A percentile compares a stretch with the other conserved stretches of the same genome.
Evolutionary conservation across 139 green algal genomes (phyloP).

Genomic region (Tetradesmus lagerheimii): DNA sequence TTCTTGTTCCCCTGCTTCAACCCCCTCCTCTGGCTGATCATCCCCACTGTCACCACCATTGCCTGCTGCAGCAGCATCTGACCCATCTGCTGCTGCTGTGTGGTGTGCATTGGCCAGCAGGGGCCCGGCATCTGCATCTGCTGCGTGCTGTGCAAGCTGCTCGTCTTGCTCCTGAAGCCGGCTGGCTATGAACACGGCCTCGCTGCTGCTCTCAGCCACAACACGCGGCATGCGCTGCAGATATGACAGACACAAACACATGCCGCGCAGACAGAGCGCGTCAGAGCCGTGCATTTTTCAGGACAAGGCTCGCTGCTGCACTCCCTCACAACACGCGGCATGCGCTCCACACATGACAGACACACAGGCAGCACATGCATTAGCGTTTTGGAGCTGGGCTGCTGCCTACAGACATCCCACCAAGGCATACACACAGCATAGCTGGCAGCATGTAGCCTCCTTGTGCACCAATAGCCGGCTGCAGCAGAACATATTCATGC

Average conservation of each 20-base stretch:
- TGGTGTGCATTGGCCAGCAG: neutral
- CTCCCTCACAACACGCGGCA: neutral
- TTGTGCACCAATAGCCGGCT: too few species aligned
- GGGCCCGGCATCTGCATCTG: neutral
- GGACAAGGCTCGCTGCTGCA: conserved; percentile 37
- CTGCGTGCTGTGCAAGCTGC: neutral
- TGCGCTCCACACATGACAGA: neutral
- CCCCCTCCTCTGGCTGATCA: neutral
- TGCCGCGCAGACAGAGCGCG: too few species aligned
- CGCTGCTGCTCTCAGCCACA: conserved; percentile 23
- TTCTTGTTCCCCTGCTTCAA: neutral
- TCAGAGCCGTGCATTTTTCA: too few species aligned
- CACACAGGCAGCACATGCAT: neutral
- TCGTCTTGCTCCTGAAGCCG: conserved; percentile 8
- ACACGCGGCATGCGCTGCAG: neutral
- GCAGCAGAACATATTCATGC: too few species aligned
- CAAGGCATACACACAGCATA: too few species aligned
- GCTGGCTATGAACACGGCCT: conserved; percentile 39
- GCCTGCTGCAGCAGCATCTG: neutral
- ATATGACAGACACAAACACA: too few species aligned
- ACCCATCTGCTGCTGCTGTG: neutral
- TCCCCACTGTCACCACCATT: neutral
- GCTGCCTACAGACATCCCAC: too few species aligned
- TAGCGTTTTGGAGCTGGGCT: too few species aligned
- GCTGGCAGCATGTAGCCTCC: too few species aligned